phyloP scores from a whole-genome alignment of 2,329 filamentous ascomycete genomes.

The Seiridium unicorne region DNA sequence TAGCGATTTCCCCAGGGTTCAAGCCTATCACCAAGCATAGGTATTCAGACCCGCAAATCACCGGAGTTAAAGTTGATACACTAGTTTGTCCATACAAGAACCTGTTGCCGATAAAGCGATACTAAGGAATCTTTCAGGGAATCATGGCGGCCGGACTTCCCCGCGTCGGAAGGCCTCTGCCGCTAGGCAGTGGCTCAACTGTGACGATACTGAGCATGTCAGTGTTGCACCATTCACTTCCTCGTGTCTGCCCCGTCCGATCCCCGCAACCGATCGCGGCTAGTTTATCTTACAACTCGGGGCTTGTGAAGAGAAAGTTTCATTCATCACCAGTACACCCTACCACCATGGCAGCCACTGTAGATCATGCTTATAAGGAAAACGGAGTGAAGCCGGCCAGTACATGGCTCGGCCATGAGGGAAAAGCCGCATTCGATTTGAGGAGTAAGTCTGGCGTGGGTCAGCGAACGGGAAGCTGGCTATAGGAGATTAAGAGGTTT shows the following conservation, averaged over 20 bases:
- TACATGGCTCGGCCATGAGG: constrained; percentile 27
- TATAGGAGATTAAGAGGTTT: too few relatives aligned
- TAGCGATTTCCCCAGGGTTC: background rate
- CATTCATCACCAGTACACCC: background rate
- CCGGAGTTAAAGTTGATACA: too few relatives aligned
- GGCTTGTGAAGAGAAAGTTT: background rate
- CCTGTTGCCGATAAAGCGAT: too few relatives aligned
- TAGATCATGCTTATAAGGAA: constrained; percentile 2
- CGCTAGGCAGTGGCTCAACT: too few relatives aligned
- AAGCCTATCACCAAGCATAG: background rate
- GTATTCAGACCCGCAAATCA: too few relatives aligned
- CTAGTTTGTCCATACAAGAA: too few relatives aligned
- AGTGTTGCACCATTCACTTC: too few relatives aligned
- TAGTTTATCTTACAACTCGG: background rate
- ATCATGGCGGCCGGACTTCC: too few relatives aligned
- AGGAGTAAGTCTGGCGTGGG: constrained; percentile 21
- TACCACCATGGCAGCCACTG: background rate
- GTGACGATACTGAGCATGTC: too few relatives aligned
- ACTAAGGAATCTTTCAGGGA: too few relatives aligned
- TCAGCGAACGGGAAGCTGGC: too few relatives aligned
- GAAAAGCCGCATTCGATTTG: constrained; percentile 29
- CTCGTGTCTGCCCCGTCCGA: background rate
- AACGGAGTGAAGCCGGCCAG: constrained; percentile 8
- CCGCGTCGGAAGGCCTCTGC: too few relatives aligned
- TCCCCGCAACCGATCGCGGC: background rate